Base-by-base conservation (phyloP, 208 protist species). In the Leishmania turanica region DNA sequence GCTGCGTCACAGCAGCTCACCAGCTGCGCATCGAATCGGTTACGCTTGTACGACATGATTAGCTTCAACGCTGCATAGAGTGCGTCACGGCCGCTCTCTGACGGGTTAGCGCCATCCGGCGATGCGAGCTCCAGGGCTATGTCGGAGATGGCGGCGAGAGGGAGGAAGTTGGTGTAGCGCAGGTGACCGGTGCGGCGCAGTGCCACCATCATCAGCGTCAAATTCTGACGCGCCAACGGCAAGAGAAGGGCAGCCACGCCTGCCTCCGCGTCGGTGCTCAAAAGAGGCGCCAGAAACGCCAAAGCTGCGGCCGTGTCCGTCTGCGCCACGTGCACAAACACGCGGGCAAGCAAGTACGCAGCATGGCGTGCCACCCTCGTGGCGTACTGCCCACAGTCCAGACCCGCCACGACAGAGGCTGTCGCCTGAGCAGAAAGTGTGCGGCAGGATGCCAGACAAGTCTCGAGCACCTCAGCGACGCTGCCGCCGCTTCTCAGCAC, bases 61-160 rank as follows among this genome's bases (percentile, higher is more conserved):
- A 95, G 60, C 72, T 74, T 76, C 17, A 93, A 45, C 5, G 89
- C 85, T n/a, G 80, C 77, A 78, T 90, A 87, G 1, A 97, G 65
- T 1, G 83, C 42, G 37, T 87, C 81, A 0, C 71, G 78, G 71
- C 87, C 87, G 51, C 64, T 77, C 27, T 91, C 87, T 15, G 84
- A 53, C 4, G 89, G 81, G 64, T 82, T 71, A n/a, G 60, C 45
- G 2, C 82, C 81, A 17, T 85, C 82, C 13, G 82, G 45, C 27
- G 80, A 81, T 60, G 84, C 80, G 34, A 94, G 77, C 66, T 80
- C 77, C 49, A 93, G 87, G 4, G 87, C 27, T 45, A 89, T 79
- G 56, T 97, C 94, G 6, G 90, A 95, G 21, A 97, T 84, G 21
- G 91, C 85, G 0, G 89, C 90, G 62, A 97, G 80, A 47, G 94